A percentile compares a stretch with the other conserved stretches of the same genome.
These are phyloP conservation scores for Scheffersomyces cryptocercus DNA, from an alignment of 1,139 yeast genomes.

Conservation along the genomic window DNA sequence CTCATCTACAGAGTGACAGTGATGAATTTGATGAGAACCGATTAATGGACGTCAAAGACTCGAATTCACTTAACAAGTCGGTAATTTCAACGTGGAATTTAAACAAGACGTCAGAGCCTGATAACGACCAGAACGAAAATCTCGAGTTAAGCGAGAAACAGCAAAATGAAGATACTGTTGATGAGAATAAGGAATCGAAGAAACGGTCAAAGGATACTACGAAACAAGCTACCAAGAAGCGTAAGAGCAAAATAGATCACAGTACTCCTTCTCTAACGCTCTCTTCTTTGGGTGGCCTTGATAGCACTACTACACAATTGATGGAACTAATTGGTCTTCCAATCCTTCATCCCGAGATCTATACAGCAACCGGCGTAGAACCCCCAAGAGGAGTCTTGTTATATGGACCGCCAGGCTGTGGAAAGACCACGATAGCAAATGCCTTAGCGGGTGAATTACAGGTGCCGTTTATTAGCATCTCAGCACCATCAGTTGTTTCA, in stretches of 20 bases:
- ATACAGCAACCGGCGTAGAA: constrained; percentile 83
- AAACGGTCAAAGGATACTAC: constrained; percentile 33
- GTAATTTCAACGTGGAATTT: constrained; percentile 72
- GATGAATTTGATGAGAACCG: constrained; percentile 45
- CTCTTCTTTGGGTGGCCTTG: constrained; percentile 87
- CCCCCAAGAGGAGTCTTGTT: constrained; percentile 95
- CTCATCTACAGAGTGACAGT: constrained; percentile 36
- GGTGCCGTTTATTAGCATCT: constrained; percentile 86
- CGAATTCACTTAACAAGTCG: constrained; percentile 72
- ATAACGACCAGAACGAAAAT: constrained; percentile 12
- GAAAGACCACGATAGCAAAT: constrained; percentile 94
- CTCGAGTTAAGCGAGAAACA: constrained; percentile 4
- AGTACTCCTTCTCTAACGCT: constrained; percentile 70
- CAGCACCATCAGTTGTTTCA: constrained; percentile 95
- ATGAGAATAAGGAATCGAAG: constrained; percentile 18
- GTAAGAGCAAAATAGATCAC: constrained; percentile 55
- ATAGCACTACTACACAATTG: constrained; percentile 74
- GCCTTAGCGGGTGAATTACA: constrained; percentile 94
- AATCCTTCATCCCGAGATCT: constrained; percentile 89
- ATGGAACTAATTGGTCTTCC: constrained; percentile 93
- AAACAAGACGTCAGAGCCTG: constrained; percentile 15
- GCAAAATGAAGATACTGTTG: constrained; percentile 9
- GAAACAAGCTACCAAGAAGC: constrained; percentile 31
- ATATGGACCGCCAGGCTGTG: constrained; percentile 99
- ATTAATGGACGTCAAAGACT: constrained; percentile 60